Evolutionary conservation across 106 monocot species (phyloP), one percentile per base, ranked within the genome.

Genomic region (Dioscorea dumetorum): DNA sequence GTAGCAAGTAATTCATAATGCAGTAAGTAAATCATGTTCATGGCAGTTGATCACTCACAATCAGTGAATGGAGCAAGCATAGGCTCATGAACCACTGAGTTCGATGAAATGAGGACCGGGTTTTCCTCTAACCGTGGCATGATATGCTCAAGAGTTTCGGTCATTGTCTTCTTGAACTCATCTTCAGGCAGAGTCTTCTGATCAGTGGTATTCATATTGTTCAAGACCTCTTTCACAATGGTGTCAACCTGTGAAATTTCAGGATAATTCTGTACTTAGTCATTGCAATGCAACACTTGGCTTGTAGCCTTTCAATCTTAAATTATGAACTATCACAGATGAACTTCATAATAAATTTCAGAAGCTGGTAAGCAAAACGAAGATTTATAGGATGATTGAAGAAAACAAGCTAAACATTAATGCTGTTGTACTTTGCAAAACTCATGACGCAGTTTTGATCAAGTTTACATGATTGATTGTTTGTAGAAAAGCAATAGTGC

Each of bases 81-180:
- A 16, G 88, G 79, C 71, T 95, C 91, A 50, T 91, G 88, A 19
- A 95, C 83, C 0, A 95, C 88, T 0, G 88, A 80, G 63, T 86
- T 86, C 1, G 86, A 77, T 0, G 86, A 83, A 48, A 95, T 71
- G 50, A 78, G 84, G 31, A 95, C 78, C 2, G 88, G 80, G 10
- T 67, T 81, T 21, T 80, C 75, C 71, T 78, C 83, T 62, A 94
- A 61, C 33, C 81, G 82, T 33, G 83, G 41, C 90, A 90, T 87
- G 22, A 87, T 72, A 49, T 71, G 69, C 23, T 80, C 85, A 12
- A 94, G 85, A 31, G 90, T 72, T 66, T 83, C 84, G 2, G 53
- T 78, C 72, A 90, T 61, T 12, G 52, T 50, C 64, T 85, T 82
- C 83, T 85, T 85, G 77, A 87, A 90, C 76, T 82, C 87, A 2